Base-by-base conservation (phyloP, 2,329 filamentous ascomycete genomes). In the Fusarium metavorans region DNA sequence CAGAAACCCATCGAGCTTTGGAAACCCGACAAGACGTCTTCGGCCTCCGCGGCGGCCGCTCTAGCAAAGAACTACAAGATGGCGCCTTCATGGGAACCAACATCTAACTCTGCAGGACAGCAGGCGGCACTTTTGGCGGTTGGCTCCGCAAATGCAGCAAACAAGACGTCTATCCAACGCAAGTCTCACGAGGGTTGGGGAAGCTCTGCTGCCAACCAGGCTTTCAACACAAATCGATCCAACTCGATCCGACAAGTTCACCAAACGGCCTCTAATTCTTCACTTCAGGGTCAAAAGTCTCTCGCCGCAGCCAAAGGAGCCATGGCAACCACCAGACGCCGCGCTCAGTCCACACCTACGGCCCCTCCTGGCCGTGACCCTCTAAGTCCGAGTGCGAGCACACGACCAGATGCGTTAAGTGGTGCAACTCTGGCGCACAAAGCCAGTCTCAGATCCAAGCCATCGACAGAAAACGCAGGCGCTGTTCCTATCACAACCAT, bases 241-340 rank as follows among this genome's bases (percentile, higher is more conserved):
- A 80, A 80, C 39, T 82, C 81, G 5, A 67, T 73, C 34, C 75
- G 71, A 66, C 73, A 76, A 41, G 54, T 71, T 25, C 71, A 76
- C 11, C 68, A 70, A 11, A 71, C 70, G 14, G 70, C 73, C 6
- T 69, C 66, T 83, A 85, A 83, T 82, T 77, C 77, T 20, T 72
- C 80, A 11, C 82, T 91, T 30, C 88, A 88, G 52, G 88, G 87
- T 39, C 89, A 90, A 70, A 92, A 90, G 68, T 95, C 95, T 2
- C 86, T 96, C 56, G 85, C 90, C 39, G 95, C 95, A 48, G 95
- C 95, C 14, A 93, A 92, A 59, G 94, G 91, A 32, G 94, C 94
- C n/a, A 92, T 95, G 84, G 86, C 90, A 32, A 87, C 84, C 32
- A 85, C 83, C 56, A 88, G 92, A 67, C 88, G 88, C 68, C 88